Conservation (phyloP, 305 asterid genomes). For the Euphrasia arctica region DNA sequence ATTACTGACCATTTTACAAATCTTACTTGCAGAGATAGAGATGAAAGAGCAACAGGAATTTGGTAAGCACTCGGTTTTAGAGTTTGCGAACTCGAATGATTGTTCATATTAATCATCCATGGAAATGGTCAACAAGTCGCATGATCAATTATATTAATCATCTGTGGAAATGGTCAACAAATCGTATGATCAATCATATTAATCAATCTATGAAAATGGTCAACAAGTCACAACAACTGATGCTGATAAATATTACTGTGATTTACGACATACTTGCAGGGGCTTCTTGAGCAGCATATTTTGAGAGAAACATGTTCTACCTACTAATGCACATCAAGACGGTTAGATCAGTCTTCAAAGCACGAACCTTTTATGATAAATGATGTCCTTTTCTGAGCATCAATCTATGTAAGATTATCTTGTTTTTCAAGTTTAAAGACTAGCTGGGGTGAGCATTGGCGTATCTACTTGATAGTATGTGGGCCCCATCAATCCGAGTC, state of each 20-base stretch:
- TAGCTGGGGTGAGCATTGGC: too few species aligned
- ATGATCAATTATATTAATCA: constrained; percentile 17
- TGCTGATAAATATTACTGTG: constrained; percentile 15
- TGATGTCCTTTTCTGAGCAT: too few species aligned
- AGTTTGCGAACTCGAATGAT: constrained; percentile 7
- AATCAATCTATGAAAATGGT: neutral
- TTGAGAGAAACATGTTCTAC: constrained; percentile 27
- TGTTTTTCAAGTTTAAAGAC: too few species aligned
- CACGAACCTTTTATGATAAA: too few species aligned
- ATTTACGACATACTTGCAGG: constrained; percentile 38
- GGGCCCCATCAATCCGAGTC: too few species aligned
- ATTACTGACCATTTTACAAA: constrained; percentile 16
- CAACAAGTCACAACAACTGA: constrained; percentile 4
- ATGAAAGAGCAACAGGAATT: constrained; percentile 55
- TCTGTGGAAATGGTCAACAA: neutral
- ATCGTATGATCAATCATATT: constrained; percentile 15
- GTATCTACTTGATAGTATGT: too few species aligned
- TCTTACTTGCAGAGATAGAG: constrained; percentile 52
- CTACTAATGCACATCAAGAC: constrained; percentile 12
- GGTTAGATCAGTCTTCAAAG: neutral
- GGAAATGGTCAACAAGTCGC: neutral
- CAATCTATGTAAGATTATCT: too few species aligned
- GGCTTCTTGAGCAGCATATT: constrained; percentile 71
- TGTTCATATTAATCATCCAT: constrained; percentile 14
- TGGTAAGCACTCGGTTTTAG: constrained; percentile 48